Percentiles rank a stretch among this genome's conserved stretches.
These are phyloP conservation scores for Suhomyces maxii DNA, from an alignment of 1,139 yeast genomes.

Conservation along the genomic window DNA sequence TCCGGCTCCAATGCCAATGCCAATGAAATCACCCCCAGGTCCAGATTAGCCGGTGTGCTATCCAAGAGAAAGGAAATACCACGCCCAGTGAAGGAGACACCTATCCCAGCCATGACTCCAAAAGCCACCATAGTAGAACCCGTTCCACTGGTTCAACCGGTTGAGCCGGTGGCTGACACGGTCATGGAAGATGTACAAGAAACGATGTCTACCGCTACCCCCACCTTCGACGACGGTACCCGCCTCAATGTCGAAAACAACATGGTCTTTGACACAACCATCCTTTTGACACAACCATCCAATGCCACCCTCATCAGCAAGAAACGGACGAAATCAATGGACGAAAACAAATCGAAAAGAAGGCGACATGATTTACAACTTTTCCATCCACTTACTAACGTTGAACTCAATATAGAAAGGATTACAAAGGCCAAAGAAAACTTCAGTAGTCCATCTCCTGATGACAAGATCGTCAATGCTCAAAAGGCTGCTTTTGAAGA, in stretches of 20 bases:
- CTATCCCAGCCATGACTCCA: neutral
- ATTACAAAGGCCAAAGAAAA: conserved; percentile 51
- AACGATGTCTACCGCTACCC: neutral
- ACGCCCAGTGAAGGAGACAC: neutral
- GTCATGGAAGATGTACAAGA: conserved; percentile 1
- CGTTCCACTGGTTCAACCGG: neutral
- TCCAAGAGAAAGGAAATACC: neutral
- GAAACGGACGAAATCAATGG: conserved; percentile 9
- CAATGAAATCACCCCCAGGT: neutral
- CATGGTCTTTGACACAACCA: conserved; percentile 23
- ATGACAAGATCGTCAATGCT: conserved; percentile 65
- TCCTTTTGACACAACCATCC: conserved; percentile 14
- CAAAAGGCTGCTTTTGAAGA: conserved; percentile 55
- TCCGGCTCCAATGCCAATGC: neutral
- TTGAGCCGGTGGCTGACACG: neutral
- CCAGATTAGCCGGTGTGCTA: conserved; percentile 1
- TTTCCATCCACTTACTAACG: conserved; percentile 43
- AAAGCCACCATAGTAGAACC: neutral
- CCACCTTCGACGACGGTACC: neutral
- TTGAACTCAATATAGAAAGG: conserved; percentile 47
- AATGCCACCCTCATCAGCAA: conserved; percentile 1
- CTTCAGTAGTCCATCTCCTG: conserved; percentile 78
- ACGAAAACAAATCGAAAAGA: conserved; percentile 24
- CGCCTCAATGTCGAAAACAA: conserved; percentile 5
- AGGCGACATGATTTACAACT: conserved; percentile 23